Evolutionary conservation across 176 grass and related monocot species (phyloP).

Genomic region (Elaeis guineensis): DNA sequence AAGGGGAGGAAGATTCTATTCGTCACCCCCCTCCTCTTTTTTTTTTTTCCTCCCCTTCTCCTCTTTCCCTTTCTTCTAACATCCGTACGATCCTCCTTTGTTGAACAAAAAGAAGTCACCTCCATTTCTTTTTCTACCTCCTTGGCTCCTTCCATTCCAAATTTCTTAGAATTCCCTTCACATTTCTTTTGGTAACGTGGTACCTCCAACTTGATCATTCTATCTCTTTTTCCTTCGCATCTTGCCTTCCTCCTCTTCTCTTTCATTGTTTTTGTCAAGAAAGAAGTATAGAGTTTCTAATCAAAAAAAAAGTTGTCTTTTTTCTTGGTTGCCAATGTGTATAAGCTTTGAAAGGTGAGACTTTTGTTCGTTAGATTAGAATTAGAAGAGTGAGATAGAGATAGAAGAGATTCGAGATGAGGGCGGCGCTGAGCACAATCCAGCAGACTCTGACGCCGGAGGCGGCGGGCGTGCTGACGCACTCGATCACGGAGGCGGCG

Average conservation of each 20-base stretch:
- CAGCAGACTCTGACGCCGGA: conserved; percentile 31
- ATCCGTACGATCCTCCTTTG: conserved; percentile 1
- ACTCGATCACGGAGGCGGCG: conserved; percentile 20
- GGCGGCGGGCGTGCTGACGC: conserved; percentile 17
- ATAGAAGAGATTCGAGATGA: conserved; percentile 4
- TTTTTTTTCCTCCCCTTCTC: no score
- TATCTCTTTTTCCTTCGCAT: no score
- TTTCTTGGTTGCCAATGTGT: not conserved
- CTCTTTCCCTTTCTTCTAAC: not conserved
- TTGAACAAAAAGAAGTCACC: not conserved
- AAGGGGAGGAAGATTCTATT: conserved; percentile 22
- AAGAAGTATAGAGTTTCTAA: no score
- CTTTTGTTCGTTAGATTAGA: not conserved
- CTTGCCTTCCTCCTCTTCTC: no score
- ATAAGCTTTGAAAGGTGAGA: not conserved
- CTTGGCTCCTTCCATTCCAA: no score
- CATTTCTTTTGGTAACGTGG: no score
- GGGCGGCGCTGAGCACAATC: conserved; percentile 29
- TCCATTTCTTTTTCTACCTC: not conserved
- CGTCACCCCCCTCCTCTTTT: not conserved
- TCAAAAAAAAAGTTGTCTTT: not conserved
- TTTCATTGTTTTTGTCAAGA: no score
- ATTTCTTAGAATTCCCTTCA: no score
- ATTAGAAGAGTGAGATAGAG: not conserved
- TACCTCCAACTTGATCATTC: no score